Conservation (phyloP, 163 green algal species). For the Chlorella variabilis region DNA sequence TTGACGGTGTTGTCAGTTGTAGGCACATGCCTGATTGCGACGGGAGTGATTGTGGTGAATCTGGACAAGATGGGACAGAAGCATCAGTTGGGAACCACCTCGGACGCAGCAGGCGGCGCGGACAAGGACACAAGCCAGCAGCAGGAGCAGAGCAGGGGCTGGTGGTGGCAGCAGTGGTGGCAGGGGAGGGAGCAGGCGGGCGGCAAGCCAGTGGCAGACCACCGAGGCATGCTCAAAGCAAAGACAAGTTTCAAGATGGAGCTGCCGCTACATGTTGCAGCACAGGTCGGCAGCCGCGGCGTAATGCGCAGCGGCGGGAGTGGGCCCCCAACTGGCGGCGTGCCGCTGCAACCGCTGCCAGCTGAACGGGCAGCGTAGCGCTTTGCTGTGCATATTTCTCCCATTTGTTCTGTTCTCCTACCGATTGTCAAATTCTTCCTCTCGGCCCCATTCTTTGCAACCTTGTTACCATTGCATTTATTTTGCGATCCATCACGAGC, state of each 20-base stretch:
- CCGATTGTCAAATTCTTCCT: too few relatives aligned
- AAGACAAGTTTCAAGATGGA: background rate
- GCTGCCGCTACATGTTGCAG: background rate
- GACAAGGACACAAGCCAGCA: too few relatives aligned
- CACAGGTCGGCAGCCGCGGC: background rate
- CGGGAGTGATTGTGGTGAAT: constrained; percentile 19
- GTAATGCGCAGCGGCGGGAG: background rate
- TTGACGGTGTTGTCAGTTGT: background rate
- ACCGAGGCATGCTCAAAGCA: background rate
- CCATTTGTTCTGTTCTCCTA: too few relatives aligned
- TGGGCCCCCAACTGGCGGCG: too few relatives aligned
- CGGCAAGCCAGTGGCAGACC: background rate
- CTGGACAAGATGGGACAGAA: constrained; percentile 25
- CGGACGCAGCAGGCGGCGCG: too few relatives aligned
- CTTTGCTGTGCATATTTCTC: too few relatives aligned
- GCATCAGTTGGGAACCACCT: too few relatives aligned
- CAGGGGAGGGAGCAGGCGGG: background rate
- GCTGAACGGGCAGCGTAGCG: too few relatives aligned
- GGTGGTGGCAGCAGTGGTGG: background rate
- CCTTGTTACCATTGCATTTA: too few relatives aligned
- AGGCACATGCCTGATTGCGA: constrained; percentile 9
- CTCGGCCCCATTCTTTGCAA: too few relatives aligned
- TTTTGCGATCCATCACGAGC: too few relatives aligned
- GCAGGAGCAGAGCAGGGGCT: background rate
- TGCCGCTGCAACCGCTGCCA: background rate